phyloP scores from a whole-genome alignment of 106 monocot genomes.

The Acorus gramineus region DNA sequence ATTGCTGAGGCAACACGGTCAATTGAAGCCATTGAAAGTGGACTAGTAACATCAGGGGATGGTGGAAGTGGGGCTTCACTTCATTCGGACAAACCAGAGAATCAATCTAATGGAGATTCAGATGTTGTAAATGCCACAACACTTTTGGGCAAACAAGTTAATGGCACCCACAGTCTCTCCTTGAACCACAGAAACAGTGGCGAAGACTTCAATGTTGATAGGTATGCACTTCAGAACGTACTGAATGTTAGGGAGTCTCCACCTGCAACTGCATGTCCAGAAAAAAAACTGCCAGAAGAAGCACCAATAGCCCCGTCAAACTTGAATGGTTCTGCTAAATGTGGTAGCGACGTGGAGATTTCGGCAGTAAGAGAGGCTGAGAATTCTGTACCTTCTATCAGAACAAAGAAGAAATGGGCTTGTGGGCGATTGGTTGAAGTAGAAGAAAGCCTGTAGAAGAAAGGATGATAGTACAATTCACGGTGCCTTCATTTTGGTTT shows the following conservation, averaged over 20 bases:
- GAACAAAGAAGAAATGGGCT: slow-evolving; percentile 38
- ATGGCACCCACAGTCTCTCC: slow-evolving; percentile 29
- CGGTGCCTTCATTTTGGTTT: too few species aligned
- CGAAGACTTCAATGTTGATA: slow-evolving; percentile 4
- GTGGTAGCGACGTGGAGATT: not conserved
- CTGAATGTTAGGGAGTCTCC: slow-evolving; percentile 1
- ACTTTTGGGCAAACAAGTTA: slow-evolving; percentile 17
- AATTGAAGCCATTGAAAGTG: slow-evolving; percentile 44
- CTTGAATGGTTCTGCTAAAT: not conserved
- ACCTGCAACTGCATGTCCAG: not conserved
- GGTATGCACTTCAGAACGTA: slow-evolving; percentile 5
- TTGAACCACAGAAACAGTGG: not conserved
- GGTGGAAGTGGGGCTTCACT: slow-evolving; percentile 4
- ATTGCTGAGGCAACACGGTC: slow-evolving; percentile 71
- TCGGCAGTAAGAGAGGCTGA: not conserved
- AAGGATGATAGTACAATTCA: too few species aligned
- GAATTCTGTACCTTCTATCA: not conserved
- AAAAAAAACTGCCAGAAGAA: not conserved
- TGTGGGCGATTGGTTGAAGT: slow-evolving; percentile 54
- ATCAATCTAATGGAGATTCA: slow-evolving; percentile 4
- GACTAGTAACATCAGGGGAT: slow-evolving; percentile 12
- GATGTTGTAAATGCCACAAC: not conserved
- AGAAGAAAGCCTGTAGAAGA: slow-evolving; percentile 9
- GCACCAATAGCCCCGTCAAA: not conserved
- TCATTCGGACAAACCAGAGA: not conserved